Conservation (phyloP, 495 filamentous ascomycete genomes). For the Podospora bellae-mahoneyi region DNA sequence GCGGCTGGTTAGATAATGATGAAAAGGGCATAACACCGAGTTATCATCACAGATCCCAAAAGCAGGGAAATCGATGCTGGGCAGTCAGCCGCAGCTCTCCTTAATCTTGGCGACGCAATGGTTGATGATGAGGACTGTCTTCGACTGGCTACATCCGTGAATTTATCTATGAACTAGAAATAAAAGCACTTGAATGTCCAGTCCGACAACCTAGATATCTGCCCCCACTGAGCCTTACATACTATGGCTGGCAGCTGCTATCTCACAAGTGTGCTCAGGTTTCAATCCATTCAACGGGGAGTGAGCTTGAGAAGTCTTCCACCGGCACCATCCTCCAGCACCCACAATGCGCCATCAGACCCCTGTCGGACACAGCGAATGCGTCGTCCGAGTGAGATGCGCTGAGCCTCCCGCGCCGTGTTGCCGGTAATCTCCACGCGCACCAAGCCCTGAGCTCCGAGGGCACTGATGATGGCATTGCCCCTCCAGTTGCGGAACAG, state of each 20-base stretch:
- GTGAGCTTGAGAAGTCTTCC: slow-evolving; percentile 39
- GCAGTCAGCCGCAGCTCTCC: background rate
- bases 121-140: background rate
- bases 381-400: slow-evolving; percentile 35
- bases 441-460: slow-evolving; percentile 32
- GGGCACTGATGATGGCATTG: slow-evolving; percentile 36
- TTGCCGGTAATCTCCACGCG: slow-evolving; percentile 34
- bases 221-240: no score
- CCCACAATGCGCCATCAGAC: slow-evolving; percentile 36
- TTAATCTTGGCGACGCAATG: background rate
- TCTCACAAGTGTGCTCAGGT: background rate
- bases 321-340: slow-evolving; percentile 34
- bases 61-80: background rate
- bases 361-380: slow-evolving; percentile 36
- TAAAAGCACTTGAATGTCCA: no score
- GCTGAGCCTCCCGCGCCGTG: slow-evolving; percentile 36
- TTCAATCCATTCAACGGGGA: slow-evolving; percentile 27
- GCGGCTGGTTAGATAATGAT: background rate
- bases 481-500: slow-evolving; percentile 37
- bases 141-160: background rate
- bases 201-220: no score
- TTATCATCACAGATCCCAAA: background rate
- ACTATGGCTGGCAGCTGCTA: no score
- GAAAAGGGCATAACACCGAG: background rate
- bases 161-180: background rate